Evolutionary conservation across 2,329 filamentous ascomycete genomes (phyloP).

Genomic region (Phialophora expanda): DNA sequence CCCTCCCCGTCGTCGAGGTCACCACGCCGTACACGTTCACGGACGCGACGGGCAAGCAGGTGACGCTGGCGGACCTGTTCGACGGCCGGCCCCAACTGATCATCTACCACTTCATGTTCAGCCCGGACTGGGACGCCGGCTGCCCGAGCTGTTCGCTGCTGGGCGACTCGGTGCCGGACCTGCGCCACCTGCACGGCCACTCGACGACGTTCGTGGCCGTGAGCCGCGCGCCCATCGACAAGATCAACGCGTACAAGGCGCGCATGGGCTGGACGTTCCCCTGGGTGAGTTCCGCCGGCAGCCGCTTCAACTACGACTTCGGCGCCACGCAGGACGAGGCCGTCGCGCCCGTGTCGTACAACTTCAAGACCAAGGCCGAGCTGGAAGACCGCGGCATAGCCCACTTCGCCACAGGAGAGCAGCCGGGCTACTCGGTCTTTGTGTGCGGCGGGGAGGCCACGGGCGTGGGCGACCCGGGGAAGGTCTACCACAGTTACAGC

Average conservation of each 20-base stretch:
- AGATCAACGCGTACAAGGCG: conserved; percentile 47
- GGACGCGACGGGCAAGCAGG: conserved; percentile 17
- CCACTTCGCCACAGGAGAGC: conserved; percentile 42
- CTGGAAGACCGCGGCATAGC: conserved; percentile 18
- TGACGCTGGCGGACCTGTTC: conserved; percentile 41
- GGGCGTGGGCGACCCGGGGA: conserved; percentile 37
- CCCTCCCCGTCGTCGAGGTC: conserved; percentile 51
- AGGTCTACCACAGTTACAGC: conserved; percentile 49
- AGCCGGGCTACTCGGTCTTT: conserved; percentile 49
- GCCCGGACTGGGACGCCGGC: conserved; percentile 44
- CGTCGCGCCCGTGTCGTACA: conserved; percentile 40
- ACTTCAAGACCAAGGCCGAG: conserved; percentile 40
- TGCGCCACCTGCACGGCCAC: conserved; percentile 47
- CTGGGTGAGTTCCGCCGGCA: conserved; percentile 43
- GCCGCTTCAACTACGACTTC: conserved; percentile 52
- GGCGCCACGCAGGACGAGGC: conserved; percentile 45
- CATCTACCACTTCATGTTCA: conserved; percentile 57
- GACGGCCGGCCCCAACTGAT: conserved; percentile 41
- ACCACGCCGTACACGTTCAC: conserved; percentile 47
- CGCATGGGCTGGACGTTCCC: conserved; percentile 52
- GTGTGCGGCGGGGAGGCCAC: conserved; percentile 34
- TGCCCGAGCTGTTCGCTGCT: conserved; percentile 51
- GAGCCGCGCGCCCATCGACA: conserved; percentile 43
- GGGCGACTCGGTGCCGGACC: conserved; percentile 48
- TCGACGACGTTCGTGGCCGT: conserved; percentile 50